These are phyloP conservation scores for Coemansia reversa DNA, from an alignment of 192 early-diverging fungal genomes.

Conservation along the genomic window DNA sequence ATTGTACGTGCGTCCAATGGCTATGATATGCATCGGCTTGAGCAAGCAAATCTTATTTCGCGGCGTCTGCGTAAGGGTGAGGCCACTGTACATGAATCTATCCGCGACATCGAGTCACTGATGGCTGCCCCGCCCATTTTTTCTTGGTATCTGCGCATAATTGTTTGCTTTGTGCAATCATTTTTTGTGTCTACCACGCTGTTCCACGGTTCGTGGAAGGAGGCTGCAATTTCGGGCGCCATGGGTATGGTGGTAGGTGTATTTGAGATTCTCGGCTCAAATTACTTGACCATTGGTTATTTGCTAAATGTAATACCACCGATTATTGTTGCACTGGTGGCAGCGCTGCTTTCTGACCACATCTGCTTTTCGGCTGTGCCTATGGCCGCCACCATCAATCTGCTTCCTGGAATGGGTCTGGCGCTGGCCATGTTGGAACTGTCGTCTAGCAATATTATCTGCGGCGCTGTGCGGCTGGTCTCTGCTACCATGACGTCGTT, in stretches of 20 bases:
- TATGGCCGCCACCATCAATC: conserved; percentile 58
- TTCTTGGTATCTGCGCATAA: conserved; percentile 54
- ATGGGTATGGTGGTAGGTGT: conserved; percentile 56
- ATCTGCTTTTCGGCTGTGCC: conserved; percentile 61
- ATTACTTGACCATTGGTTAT: conserved; percentile 52
- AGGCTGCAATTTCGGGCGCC: conserved; percentile 54
- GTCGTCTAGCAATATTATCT: conserved; percentile 77
- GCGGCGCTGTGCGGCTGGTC: conserved; percentile 75
- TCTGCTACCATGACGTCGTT: conserved; percentile 74
- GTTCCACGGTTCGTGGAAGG: conserved; percentile 63
- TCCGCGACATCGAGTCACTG: conserved; percentile 59
- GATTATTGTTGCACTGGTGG: conserved; percentile 57
- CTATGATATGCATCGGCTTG: conserved; percentile 63
- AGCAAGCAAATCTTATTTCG: conserved; percentile 60
- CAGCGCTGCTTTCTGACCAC: conserved; percentile 54
- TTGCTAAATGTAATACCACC: conserved; percentile 61
- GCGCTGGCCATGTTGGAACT: conserved; percentile 80
- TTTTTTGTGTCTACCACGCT: conserved; percentile 61
- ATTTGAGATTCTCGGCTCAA: conserved; percentile 56
- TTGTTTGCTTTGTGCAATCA: conserved; percentile 53
- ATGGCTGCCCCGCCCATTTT: conserved; percentile 45
- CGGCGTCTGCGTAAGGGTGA: conserved; percentile 58
- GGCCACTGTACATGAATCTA: conserved; percentile 59
- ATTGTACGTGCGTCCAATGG: conserved; percentile 58
- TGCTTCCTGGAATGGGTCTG: conserved; percentile 69